These are phyloP conservation scores for Nymphaea thermarum DNA, from an alignment of 164 flowering plant species.

Conservation along the genomic window DNA sequence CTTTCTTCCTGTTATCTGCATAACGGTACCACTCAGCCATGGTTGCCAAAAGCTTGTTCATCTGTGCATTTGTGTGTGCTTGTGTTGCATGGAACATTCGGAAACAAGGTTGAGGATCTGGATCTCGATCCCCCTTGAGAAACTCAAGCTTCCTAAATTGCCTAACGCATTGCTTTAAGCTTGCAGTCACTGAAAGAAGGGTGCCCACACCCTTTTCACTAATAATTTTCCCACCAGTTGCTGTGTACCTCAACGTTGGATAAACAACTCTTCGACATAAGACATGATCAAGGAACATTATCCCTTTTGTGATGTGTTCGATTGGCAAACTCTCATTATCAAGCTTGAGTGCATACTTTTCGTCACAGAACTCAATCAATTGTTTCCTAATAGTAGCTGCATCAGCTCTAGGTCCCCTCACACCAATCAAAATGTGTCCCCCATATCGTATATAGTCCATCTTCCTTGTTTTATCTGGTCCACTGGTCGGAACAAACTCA, in stretches of 20 bases:
- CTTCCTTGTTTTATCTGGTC: conserved; percentile 91
- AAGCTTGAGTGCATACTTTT: conserved; percentile 75
- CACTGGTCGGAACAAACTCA: conserved; percentile 95
- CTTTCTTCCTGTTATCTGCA: conserved; percentile 87
- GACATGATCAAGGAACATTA: conserved; percentile 97
- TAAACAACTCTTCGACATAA: conserved; percentile 85
- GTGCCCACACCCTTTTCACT: conserved; percentile 95
- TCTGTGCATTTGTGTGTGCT: conserved; percentile 91
- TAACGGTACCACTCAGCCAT: conserved; percentile 92
- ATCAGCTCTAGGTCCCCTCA: conserved; percentile 90
- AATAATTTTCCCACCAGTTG: conserved; percentile 94
- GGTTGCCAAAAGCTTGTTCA: conserved; percentile 82
- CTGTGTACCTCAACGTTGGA: conserved; percentile 94
- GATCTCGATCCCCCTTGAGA: conserved; percentile 92
- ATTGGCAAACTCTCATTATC: conserved; percentile 87
- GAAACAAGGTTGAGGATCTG: conserved; percentile 98
- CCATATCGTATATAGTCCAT: conserved; percentile 87
- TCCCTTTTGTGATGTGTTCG: conserved; percentile 94
- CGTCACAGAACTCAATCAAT: conserved; percentile 83
- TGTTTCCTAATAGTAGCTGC: conserved; percentile 84
- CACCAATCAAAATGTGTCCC: conserved; percentile 86
- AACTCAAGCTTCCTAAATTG: conserved; percentile 73
- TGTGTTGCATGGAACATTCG: conserved; percentile 98
- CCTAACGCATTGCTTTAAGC: conserved; percentile 87
- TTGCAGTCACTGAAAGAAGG: conserved; percentile 75